phyloP scores from a whole-genome alignment of 768 basidiomycete species.

The Tephrocybe rancida region DNA sequence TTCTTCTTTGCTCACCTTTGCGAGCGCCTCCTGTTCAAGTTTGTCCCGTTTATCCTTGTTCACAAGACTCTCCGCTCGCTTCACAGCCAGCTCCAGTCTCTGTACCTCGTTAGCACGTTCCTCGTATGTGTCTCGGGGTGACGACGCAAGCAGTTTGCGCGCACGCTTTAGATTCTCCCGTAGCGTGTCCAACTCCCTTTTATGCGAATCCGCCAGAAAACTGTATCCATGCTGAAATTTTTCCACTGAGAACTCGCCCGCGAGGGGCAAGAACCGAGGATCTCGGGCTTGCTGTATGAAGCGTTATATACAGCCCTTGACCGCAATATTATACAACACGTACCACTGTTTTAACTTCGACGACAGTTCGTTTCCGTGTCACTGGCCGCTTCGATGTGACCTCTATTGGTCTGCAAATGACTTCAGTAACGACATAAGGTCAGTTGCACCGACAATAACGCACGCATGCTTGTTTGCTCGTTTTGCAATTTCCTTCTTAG shows the following conservation, averaged over 20 bases:
- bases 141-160: constrained; percentile 59
- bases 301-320: not conserved
- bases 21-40: constrained; percentile 71
- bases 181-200: constrained; percentile 64
- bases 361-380: constrained; percentile 65
- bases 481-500: constrained; percentile 53
- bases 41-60: constrained; percentile 71
- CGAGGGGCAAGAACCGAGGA: constrained; percentile 79
- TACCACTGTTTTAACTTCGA: constrained; percentile 70
- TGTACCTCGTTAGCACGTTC: constrained; percentile 71
- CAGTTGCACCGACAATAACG: constrained; percentile 29
- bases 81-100: constrained; percentile 72
- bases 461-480: constrained; percentile 87
- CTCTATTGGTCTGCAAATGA: constrained; percentile 65
- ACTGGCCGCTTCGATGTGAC: constrained; percentile 86
- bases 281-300: constrained; percentile 71
- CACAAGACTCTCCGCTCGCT: constrained; percentile 75
- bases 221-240: constrained; percentile 72
- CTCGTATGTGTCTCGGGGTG: constrained; percentile 58
- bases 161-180: constrained; percentile 70
- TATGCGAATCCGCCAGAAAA: constrained; percentile 71
- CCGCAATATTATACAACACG: constrained; percentile 23
- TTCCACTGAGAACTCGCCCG: constrained; percentile 66
- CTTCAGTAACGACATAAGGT: constrained; percentile 1
- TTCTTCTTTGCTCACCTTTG: constrained; percentile 57